Evolutionary conservation across 2,329 filamentous ascomycete genomes (phyloP).

Genomic region (Ilyonectria destructans): DNA sequence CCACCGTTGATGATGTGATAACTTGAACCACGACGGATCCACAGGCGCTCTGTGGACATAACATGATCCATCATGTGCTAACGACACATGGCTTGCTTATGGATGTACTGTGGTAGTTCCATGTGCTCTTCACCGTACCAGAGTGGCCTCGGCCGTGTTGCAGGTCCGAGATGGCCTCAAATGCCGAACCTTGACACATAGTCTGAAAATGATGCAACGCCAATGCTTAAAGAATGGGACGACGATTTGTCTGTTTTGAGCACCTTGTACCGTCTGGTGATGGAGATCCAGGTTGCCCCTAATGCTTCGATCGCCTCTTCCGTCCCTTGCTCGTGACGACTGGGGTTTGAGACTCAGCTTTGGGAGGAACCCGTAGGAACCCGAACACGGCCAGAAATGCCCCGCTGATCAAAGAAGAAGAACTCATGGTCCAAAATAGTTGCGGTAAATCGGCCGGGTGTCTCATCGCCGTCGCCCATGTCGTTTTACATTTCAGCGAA

Average conservation of each 20-base stretch:
- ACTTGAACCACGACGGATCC: constrained; percentile 15
- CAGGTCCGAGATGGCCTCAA: background rate
- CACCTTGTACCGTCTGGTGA: constrained; percentile 13
- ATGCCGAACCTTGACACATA: background rate
- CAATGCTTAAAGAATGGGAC: background rate
- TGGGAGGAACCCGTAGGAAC: background rate
- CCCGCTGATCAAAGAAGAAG: background rate
- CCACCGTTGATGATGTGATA: constrained; percentile 25
- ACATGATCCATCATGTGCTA: constrained; percentile 30
- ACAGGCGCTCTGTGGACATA: constrained; percentile 12
- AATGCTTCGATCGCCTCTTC: constrained; percentile 4
- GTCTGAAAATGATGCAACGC: background rate
- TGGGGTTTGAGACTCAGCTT: constrained; percentile 2
- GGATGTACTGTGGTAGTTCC: background rate
- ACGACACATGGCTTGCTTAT: constrained; percentile 11
- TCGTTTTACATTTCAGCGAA: background rate
- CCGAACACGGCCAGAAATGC: background rate
- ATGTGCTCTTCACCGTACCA: background rate
- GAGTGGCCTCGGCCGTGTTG: background rate
- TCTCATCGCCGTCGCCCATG: background rate
- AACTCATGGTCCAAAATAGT: background rate
- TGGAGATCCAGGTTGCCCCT: background rate
- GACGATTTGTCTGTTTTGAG: constrained; percentile 18
- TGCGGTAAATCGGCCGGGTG: background rate
- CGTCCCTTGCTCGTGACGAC: constrained; percentile 7